Base-by-base conservation (phyloP, 441 rosid species). In the Mallotus repandus region DNA sequence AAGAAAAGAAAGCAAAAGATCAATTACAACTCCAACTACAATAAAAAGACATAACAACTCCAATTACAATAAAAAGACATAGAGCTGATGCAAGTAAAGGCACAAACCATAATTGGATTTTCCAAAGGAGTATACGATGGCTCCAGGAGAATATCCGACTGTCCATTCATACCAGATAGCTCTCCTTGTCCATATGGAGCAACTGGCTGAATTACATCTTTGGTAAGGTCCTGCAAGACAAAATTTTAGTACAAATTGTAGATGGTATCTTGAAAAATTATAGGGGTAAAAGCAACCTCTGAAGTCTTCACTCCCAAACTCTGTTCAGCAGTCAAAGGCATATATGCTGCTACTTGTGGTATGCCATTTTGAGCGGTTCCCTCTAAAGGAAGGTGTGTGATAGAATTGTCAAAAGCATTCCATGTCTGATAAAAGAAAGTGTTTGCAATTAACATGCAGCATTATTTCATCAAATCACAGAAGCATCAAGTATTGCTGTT, bases 351-450 rank as follows among this genome's bases (percentile, higher is more conserved):
- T 64, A 73, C 72, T 25, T 74, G 82, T 22, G 68, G 77, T 79
- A 83, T 85, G 63, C 63, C 66, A 69, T 35, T 73, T 76, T 81
- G 83, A 73, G 64, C 76, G 58, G 73, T 58, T 45, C 77, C 82
- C 71, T 63, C 86, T n/a, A 62, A 55, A 62, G 94, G 71, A 82
- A 74, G 70, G 60, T 78, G 80, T 52, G 74, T 67, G 65, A 65
- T 70, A 74, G 86, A 79, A 77, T 77, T 74, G 2, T 78, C 87
- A 73, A 95, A 95, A 70, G 94, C 93, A 85, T 86, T 87, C 93
- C 98, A 89, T 58, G 82, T 79, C 97, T 91, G 88, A 70, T 38
- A 76, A 66, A 79, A 67, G 41, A 32, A 76, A 77, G 55, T 43
- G 43, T 59, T 48, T 54, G 19, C 21, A 43, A 69, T 53, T 55